Evolutionary conservation across 306 rosid species (phyloP).

Genomic region (Castanospermum australe): DNA sequence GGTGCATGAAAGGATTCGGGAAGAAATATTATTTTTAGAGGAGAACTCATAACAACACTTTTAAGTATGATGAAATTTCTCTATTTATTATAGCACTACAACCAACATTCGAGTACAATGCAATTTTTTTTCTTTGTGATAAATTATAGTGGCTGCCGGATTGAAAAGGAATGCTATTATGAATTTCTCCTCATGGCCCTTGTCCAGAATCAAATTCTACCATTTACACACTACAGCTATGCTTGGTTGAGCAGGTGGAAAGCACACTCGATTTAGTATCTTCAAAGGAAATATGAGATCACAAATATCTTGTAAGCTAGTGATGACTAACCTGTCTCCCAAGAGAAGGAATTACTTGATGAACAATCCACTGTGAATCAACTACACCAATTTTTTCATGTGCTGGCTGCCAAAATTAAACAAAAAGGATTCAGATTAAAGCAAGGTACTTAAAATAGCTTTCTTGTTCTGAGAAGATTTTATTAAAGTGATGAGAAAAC

Average conservation of each 20-base stretch:
- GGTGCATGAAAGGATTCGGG: background rate
- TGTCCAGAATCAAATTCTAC: background rate
- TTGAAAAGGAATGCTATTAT: background rate
- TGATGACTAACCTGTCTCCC: conserved; percentile 70
- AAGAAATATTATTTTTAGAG: background rate
- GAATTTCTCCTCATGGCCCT: background rate
- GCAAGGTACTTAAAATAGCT: background rate
- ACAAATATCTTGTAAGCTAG: conserved; percentile 7
- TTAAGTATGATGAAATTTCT: background rate
- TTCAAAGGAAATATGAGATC: background rate
- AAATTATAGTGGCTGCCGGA: background rate
- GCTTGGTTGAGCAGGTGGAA: background rate
- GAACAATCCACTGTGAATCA: conserved; percentile 97
- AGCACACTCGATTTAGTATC: background rate
- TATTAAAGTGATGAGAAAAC: background rate
- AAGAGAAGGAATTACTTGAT: conserved; percentile 95
- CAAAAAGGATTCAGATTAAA: conserved; percentile 23
- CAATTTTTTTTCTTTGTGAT: background rate
- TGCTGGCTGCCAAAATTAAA: conserved; percentile 65
- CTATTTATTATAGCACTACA: background rate
- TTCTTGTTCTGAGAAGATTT: conserved; percentile 11
- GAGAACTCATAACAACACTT: background rate
- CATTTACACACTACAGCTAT: background rate
- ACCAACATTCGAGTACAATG: background rate
- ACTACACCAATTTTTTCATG: conserved; percentile 96